Percentiles rank a stretch among this genome's conserved stretches.
These are phyloP conservation scores for Salix dunnii DNA, from an alignment of 345 rosid species.

Conservation along the genomic window DNA sequence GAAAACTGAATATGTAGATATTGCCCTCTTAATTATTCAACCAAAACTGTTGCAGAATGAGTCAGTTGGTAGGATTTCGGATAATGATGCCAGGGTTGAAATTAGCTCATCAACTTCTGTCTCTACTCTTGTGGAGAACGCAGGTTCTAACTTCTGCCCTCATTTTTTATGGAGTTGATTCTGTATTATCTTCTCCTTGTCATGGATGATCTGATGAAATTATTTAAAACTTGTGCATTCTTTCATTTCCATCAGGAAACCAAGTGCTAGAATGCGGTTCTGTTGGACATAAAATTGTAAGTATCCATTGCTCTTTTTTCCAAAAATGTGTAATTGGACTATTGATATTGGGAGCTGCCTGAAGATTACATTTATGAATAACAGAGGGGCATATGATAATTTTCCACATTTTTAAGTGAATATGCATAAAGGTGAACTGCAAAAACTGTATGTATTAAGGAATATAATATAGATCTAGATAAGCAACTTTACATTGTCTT, in stretches of 20 bases:
- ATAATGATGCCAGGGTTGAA: conserved; percentile 23
- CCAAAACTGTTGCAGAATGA: conserved; percentile 34
- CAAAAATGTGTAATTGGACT: not conserved
- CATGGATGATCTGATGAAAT: conserved; percentile 10
- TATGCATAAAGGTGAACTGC: not conserved
- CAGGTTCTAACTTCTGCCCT: conserved; percentile 17
- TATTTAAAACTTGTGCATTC: conserved; percentile 8
- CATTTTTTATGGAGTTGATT: not conserved
- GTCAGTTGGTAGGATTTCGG: conserved; percentile 16
- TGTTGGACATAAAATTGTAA: conserved; percentile 38
- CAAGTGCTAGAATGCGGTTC: conserved; percentile 21
- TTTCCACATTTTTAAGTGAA: not conserved
- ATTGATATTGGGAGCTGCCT: not conserved
- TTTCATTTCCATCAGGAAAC: conserved; percentile 26
- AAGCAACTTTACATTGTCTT: not conserved
- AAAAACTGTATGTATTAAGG: not conserved
- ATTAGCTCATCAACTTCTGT: conserved; percentile 14
- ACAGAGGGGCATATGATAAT: not conserved
- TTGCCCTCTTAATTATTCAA: conserved; percentile 5
- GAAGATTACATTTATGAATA: not conserved
- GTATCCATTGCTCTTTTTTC: conserved; percentile 12
- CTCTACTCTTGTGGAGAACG: conserved; percentile 6
- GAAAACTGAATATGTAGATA: not conserved
- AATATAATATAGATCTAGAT: not conserved
- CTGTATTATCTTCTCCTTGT: conserved; percentile 1